Base-by-base conservation (phyloP, 495 filamentous ascomycete genomes). In the Penicillium lividum region DNA sequence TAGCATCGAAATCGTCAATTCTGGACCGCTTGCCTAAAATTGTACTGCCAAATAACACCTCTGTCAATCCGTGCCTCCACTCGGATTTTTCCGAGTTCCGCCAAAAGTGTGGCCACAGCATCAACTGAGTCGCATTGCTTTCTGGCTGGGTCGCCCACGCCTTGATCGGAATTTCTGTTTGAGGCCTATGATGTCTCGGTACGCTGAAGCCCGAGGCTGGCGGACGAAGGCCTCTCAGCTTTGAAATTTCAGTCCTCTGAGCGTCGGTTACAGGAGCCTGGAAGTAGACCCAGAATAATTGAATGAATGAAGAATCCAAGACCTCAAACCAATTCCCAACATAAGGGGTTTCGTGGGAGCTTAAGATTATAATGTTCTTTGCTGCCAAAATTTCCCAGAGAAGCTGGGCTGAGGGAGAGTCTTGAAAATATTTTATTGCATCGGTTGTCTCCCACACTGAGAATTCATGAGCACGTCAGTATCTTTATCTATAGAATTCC, bases 301-400 rank as follows among this genome's bases (percentile, higher is more conserved):
- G 45, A 48, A 48, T 48, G 22, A 48, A 48, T 48, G 45, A 48
- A 48, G 45, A 48, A 48, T 29, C 22, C 45, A 48, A 30, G 45
- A 48, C 18, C 45, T 48, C 45, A 43, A 43, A 43, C 40, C 40
- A 43, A 43, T 43, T 43, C 40, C 40, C 40, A 43, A 43, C 40
- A 43, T 43, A 43, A 43, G 40, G 18, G 18, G 18, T 43, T 43
- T 43, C 40, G 40, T 43, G 40, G 40, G 40, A 43, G 40, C 40
- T 43, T 4, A 43, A 18, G 40, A 43, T 43, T 43, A 43, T 43
- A 43, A 43, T 43, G 40, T 43, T 22, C 40, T 43, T 43, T 43
- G 40, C 40, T 43, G 40, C 40, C 40, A 43, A 43, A 43, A 13
- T 43, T 43, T 43, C 40, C 40, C 40, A 43, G 40, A 43, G 40